These are phyloP conservation scores for Escovopsis sp. DNA, from an alignment of 2,329 filamentous ascomycete species.

Conservation along the genomic window DNA sequence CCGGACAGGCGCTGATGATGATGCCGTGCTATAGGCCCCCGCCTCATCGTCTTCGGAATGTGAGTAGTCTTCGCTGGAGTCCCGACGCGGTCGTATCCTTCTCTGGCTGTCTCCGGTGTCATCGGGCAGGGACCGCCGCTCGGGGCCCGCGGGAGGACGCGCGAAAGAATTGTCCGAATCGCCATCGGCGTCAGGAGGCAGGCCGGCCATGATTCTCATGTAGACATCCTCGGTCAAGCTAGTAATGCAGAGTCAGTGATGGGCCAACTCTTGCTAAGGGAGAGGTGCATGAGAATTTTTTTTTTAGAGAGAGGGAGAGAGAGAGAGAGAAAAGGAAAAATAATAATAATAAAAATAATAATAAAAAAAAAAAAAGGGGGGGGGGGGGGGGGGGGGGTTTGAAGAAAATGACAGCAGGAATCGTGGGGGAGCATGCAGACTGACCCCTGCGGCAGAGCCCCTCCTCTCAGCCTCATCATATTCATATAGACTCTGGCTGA, in stretches of 20 bases:
- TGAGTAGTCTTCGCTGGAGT: conserved; percentile 1
- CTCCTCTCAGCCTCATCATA: conserved; percentile 16
- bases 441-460: conserved; percentile 5
- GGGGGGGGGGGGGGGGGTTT: neutral
- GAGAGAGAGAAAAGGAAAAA: too few species aligned
- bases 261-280: too few species aligned
- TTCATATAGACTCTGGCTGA: conserved; percentile 16
- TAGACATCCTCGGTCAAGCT: conserved; percentile 10
- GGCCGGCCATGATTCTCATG: conserved; percentile 6
- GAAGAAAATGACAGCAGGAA: conserved; percentile 1
- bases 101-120: conserved; percentile 15
- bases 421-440: conserved; percentile 9
- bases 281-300: too few species aligned
- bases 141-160: conserved; percentile 7
- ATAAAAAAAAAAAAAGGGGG: too few species aligned
- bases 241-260: neutral
- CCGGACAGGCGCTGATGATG: conserved; percentile 1
- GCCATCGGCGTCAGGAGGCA: conserved; percentile 5
- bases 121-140: conserved; percentile 15
- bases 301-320: too few species aligned
- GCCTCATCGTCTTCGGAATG: neutral
- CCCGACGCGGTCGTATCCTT: conserved; percentile 15
- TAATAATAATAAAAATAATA: too few species aligned
- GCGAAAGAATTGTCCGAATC: conserved; percentile 8
- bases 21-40: neutral